Conservation (phyloP, 176 grass and related monocot species). For the Bonia amplexicaulis region DNA sequence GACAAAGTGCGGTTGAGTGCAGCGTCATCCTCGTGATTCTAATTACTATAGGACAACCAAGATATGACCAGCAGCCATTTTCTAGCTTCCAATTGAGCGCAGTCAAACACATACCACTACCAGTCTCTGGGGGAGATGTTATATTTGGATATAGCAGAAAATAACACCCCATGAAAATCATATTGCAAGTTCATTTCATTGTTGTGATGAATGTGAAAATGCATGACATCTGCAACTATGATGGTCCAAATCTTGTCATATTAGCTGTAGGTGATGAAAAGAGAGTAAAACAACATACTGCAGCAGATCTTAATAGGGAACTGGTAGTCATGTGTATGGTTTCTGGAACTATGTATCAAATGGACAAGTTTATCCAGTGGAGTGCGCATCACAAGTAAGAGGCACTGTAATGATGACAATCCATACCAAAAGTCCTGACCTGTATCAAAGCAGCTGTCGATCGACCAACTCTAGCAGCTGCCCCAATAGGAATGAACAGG, state of each 20-base stretch:
- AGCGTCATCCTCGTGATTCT: not conserved
- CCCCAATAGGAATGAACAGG: slow-evolving; percentile 83
- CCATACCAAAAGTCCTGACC: slow-evolving; percentile 31
- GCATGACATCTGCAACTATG: not conserved
- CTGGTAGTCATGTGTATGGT: not conserved
- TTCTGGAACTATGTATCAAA: not conserved
- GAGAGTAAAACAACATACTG: not conserved
- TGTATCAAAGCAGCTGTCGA: slow-evolving; percentile 90
- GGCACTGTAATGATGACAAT: not conserved
- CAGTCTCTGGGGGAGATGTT: not conserved
- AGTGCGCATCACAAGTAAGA: not conserved
- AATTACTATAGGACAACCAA: not conserved
- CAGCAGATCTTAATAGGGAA: not conserved
- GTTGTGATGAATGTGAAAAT: not conserved
- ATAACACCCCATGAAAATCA: not conserved
- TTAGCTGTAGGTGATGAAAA: not conserved
- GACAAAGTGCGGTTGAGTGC: not conserved
- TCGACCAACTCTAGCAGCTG: slow-evolving; percentile 66
- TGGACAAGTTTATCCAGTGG: not conserved
- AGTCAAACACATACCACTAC: not conserved
- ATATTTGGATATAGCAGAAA: not conserved
- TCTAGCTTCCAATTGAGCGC: not conserved
- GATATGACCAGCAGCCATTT: slow-evolving; percentile 5
- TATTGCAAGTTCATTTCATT: not conserved
- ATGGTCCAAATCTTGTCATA: not conserved